Conservation (phyloP, 2,329 filamentous ascomycete species). For the Clonostachys rhizophaga region DNA sequence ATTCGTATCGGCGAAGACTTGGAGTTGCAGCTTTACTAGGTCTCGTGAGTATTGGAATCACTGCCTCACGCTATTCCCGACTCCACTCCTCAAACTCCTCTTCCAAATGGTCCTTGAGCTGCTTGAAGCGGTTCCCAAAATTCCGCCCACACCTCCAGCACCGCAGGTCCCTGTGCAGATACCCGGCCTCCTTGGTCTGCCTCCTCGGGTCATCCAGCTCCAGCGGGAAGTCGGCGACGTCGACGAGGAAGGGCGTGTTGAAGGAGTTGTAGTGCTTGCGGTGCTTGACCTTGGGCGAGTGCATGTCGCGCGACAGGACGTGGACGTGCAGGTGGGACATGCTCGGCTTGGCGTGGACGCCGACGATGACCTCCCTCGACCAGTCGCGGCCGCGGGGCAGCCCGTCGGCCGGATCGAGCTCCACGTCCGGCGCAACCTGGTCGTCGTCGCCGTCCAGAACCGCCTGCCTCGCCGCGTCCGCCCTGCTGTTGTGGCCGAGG, state of each 20-base stretch:
- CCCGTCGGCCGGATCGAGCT: constrained; percentile 3
- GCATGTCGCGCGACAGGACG: constrained; percentile 76
- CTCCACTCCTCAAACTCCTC: constrained; percentile 76
- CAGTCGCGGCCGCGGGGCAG: constrained; percentile 76
- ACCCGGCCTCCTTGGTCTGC: constrained; percentile 49
- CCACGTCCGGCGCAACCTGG: constrained; percentile 18
- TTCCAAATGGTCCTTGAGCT: constrained; percentile 70
- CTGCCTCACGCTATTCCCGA: constrained; percentile 35
- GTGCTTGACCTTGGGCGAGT: constrained; percentile 67
- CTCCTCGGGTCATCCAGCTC: constrained; percentile 58
- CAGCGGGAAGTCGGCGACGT: constrained; percentile 75
- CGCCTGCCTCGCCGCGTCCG: constrained; percentile 61
- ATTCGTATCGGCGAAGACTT: no score
- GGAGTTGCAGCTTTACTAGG: not conserved
- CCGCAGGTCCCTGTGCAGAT: constrained; percentile 59
- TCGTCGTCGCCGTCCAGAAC: constrained; percentile 52
- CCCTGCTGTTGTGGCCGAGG: constrained; percentile 57
- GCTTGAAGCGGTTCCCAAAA: constrained; percentile 71
- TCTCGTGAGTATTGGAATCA: constrained; percentile 5
- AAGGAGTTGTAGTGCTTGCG: constrained; percentile 93
- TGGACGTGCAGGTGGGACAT: constrained; percentile 95
- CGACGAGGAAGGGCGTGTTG: constrained; percentile 77
- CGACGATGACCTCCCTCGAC: constrained; percentile 66
- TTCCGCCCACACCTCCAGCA: constrained; percentile 82
- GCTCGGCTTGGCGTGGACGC: constrained; percentile 81